These are phyloP conservation scores for Sapria himalayana DNA, from an alignment of 345 rosid species.

Conservation along the genomic window DNA sequence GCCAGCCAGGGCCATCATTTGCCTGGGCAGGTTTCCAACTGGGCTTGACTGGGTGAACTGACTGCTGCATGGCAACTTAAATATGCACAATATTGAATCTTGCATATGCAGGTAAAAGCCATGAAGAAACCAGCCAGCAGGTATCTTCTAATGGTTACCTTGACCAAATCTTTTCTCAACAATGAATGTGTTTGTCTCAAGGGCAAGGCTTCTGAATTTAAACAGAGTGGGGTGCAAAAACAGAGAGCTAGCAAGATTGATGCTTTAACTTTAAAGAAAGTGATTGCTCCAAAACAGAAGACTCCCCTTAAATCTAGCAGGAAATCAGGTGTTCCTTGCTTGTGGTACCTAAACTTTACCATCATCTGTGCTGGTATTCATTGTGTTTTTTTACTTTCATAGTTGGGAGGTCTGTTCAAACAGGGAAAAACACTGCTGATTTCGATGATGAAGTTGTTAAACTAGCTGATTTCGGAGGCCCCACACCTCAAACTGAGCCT, in stretches of 20 bases:
- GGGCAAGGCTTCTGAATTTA: constrained; percentile 19
- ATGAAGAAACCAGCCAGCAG: constrained; percentile 13
- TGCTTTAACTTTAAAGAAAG: too few relatives aligned
- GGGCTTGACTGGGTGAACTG: too few relatives aligned
- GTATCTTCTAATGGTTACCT: constrained; percentile 15
- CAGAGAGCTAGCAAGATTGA: constrained; percentile 12
- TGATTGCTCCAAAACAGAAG: constrained; percentile 13
- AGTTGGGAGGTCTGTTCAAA: constrained; percentile 15
- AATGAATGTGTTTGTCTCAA: constrained; percentile 14
- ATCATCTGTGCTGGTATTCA: neutral
- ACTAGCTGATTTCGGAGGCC: constrained; percentile 9
- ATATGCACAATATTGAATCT: constrained; percentile 3
- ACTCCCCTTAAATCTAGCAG: constrained; percentile 15
- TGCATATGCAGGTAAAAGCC: constrained; percentile 21
- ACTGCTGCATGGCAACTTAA: neutral
- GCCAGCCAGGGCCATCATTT: too few relatives aligned
- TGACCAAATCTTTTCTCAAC: constrained; percentile 4
- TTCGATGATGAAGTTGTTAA: constrained; percentile 11
- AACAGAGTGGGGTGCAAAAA: constrained; percentile 14
- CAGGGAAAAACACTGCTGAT: constrained; percentile 15
- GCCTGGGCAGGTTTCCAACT: too few relatives aligned
- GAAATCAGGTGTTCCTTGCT: constrained; percentile 13
- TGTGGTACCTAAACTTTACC: neutral
- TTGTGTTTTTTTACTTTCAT: neutral
- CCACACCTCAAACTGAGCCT: constrained; percentile 31